Percentiles rank a stretch among this genome's conserved stretches.
These are phyloP conservation scores for Exophiala alcalophila DNA, from an alignment of 2,329 filamentous ascomycete genomes.

Conservation along the genomic window DNA sequence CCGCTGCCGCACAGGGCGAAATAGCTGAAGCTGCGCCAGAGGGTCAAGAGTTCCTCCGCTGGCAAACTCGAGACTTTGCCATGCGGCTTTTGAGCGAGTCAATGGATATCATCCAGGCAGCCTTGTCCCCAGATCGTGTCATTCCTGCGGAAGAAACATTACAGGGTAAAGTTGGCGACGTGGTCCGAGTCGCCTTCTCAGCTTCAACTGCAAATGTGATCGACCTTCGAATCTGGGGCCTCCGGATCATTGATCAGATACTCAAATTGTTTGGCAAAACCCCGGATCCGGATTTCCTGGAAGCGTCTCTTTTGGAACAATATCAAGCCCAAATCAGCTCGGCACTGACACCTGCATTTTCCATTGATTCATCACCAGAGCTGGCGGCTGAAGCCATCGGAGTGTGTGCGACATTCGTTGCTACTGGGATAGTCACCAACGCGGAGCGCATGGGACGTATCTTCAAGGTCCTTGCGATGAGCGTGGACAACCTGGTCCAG, in stretches of 20 bases:
- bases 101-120: slow-evolving; percentile 73
- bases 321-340: slow-evolving; percentile 99
- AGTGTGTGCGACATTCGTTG: slow-evolving; percentile 96
- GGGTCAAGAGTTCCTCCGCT: slow-evolving; percentile 83
- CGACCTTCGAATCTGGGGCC: slow-evolving; percentile 81
- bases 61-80: slow-evolving; percentile 93
- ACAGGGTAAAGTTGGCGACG: slow-evolving; percentile 81
- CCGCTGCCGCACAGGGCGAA: slow-evolving; percentile 60
- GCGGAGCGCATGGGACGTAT: slow-evolving; percentile 99
- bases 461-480: slow-evolving; percentile 84
- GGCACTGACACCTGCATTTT: slow-evolving; percentile 92
- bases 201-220: slow-evolving; percentile 92
- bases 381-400: slow-evolving; percentile 93
- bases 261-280: slow-evolving; percentile 91
- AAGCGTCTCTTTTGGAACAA: slow-evolving; percentile 92
- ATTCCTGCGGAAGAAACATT: slow-evolving; percentile 74
- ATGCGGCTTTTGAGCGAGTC: slow-evolving; percentile 86
- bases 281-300: slow-evolving; percentile 94
- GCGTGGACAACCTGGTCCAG: slow-evolving; percentile 74
- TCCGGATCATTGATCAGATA: slow-evolving; percentile 91
- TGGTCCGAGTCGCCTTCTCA: slow-evolving; percentile 95
- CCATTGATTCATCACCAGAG: slow-evolving; percentile 91
- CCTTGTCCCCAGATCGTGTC: slow-evolving; percentile 72
- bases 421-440: slow-evolving; percentile 94
- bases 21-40: slow-evolving; percentile 48